A percentile compares a stretch with the other conserved stretches of the same genome.
These are phyloP conservation scores for Ulota crispa DNA, from an alignment of 225 moss, liverwort and hornwort genomes.

Conservation along the genomic window DNA sequence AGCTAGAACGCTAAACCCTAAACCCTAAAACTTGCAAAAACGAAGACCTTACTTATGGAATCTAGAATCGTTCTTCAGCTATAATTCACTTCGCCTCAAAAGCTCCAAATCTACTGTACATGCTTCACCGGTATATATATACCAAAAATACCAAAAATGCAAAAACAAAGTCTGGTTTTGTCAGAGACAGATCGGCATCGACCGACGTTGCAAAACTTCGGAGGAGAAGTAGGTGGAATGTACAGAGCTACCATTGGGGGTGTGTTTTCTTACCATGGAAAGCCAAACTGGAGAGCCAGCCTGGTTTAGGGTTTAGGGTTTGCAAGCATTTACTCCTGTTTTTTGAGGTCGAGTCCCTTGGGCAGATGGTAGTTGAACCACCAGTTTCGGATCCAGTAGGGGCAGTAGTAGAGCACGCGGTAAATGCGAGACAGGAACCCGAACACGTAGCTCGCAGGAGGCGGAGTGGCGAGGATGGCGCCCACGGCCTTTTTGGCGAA, in stretches of 20 bases:
- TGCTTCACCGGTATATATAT: no score
- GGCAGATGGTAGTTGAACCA: slow-evolving; percentile 36
- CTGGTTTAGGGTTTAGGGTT: no score
- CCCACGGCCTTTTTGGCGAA: slow-evolving; percentile 49
- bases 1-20: no score
- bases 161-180: neutral
- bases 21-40: no score
- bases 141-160: neutral
- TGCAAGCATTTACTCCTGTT: neutral
- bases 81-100: no score
- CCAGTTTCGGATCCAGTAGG: slow-evolving; percentile 55
- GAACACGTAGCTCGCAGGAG: slow-evolving; percentile 36
- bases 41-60: no score
- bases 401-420: slow-evolving; percentile 41
- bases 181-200: neutral
- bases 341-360: slow-evolving; percentile 15
- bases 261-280: no score
- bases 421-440: slow-evolving; percentile 42
- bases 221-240: neutral
- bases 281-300: no score
- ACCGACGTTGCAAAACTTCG: neutral
- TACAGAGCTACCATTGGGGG: neutral
- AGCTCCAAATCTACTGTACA: no score
- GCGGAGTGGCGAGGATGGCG: slow-evolving; percentile 16
- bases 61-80: no score